Conservation (phyloP, 495 filamentous ascomycete genomes). For the Lasiosphaeris hirsuta region DNA sequence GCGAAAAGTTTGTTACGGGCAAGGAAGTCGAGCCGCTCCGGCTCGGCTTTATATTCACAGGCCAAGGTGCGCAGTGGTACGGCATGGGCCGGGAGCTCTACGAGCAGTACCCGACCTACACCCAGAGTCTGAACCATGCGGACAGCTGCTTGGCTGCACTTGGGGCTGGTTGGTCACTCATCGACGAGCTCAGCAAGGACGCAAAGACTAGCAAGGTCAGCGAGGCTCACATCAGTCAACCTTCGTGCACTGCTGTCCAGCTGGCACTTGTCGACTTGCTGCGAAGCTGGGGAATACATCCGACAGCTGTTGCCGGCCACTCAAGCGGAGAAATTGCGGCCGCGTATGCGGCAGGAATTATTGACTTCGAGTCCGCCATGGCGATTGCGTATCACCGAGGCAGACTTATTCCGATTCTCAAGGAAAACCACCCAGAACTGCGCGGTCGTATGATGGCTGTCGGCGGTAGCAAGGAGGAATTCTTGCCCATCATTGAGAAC, state of each 20-base stretch:
- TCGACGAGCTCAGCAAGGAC: constrained; percentile 29
- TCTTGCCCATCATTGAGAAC: constrained; percentile 35
- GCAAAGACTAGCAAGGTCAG: constrained; percentile 43
- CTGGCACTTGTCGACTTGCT: constrained; percentile 54
- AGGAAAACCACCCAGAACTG: constrained; percentile 27
- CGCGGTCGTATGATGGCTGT: constrained; percentile 51
- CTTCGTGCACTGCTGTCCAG: constrained; percentile 48
- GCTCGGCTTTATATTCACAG: constrained; percentile 41
- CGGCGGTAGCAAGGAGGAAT: constrained; percentile 42
- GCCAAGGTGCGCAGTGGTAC: constrained; percentile 53
- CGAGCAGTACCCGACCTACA: constrained; percentile 38
- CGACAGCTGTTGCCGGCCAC: constrained; percentile 54
- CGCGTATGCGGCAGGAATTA: constrained; percentile 43
- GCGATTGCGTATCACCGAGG: constrained; percentile 47
- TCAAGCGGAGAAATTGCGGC: constrained; percentile 62
- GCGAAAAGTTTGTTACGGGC: constrained; percentile 31
- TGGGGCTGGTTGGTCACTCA: constrained; percentile 36
- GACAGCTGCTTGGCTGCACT: constrained; percentile 28
- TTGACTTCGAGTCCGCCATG: constrained; percentile 52
- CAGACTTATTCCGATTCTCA: constrained; percentile 32
- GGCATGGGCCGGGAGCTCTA: constrained; percentile 53
- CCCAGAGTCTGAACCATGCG: constrained; percentile 29
- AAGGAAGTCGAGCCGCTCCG: constrained; percentile 37
- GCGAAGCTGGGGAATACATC: constrained; percentile 48
- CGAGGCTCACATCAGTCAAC: constrained; percentile 44